A percentile compares a stretch with the other conserved stretches of the same genome.
These are phyloP conservation scores for Cyberlindnera samutprakarnensis DNA, from an alignment of 805 yeast genomes.

Conservation along the genomic window DNA sequence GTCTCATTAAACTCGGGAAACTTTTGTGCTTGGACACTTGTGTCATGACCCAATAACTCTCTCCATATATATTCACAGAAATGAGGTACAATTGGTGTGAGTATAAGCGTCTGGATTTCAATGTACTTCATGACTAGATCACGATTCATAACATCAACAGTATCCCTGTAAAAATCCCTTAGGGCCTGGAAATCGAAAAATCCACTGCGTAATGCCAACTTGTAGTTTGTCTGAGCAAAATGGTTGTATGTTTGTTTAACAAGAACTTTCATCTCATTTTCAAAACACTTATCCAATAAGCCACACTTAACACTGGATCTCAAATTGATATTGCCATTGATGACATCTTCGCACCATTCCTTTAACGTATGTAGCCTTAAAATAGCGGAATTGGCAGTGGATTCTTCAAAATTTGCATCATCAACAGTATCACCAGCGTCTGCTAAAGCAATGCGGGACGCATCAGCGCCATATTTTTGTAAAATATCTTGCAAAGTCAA, in stretches of 20 bases:
- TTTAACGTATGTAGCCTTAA: slow-evolving; percentile 85
- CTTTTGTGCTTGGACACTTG: slow-evolving; percentile 60
- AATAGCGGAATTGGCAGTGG: slow-evolving; percentile 95
- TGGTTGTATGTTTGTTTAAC: slow-evolving; percentile 64
- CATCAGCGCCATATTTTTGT: slow-evolving; percentile 93
- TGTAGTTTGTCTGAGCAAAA: slow-evolving; percentile 67
- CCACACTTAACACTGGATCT: slow-evolving; percentile 29
- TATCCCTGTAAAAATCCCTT: slow-evolving; percentile 92
- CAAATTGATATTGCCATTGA: neutral
- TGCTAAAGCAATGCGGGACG: slow-evolving; percentile 93
- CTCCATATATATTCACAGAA: slow-evolving; percentile 84
- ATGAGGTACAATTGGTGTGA: slow-evolving; percentile 94
- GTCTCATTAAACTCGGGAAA: slow-evolving; percentile 62
- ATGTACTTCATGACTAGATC: slow-evolving; percentile 76
- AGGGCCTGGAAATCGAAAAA: slow-evolving; percentile 90
- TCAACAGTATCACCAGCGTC: slow-evolving; percentile 98
- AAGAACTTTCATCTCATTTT: slow-evolving; percentile 83
- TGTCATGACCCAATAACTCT: slow-evolving; percentile 61
- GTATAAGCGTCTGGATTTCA: slow-evolving; percentile 73
- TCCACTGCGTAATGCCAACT: slow-evolving; percentile 82
- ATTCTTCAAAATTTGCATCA: slow-evolving; percentile 96
- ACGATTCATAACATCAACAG: slow-evolving; percentile 62
- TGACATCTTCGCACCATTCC: slow-evolving; percentile 88
- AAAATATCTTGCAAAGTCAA: slow-evolving; percentile 81
- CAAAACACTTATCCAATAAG: slow-evolving; percentile 84